Base-by-base conservation (phyloP, 2,329 filamentous ascomycete species). In the Lachnellula suecica region DNA sequence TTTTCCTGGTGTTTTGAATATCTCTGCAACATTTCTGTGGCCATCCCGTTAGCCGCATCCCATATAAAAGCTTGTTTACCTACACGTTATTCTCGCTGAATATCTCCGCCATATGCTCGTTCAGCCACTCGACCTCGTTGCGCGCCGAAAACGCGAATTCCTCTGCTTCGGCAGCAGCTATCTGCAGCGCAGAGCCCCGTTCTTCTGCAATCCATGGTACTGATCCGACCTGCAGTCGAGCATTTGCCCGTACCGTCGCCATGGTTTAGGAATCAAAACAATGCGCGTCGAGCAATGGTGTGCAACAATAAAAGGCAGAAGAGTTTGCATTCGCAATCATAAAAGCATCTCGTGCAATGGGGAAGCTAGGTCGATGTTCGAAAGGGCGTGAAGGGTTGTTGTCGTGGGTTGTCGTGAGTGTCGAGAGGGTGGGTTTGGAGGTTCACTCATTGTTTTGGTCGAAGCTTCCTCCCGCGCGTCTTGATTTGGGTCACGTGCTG, bases 81-180 rank as follows among this genome's bases (percentile, higher is more conserved):
- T 82, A 97, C 94, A 91, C 83, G 72, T 92, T 84, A 66, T 91
- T 88, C 63, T 87, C 85, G 64, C 85, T 87, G 69, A 97, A 96
- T 66, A 99, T 90, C 58, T 96, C 91, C 45, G 84, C 84, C 93
- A 99, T 97, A 71, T 99, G 94, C 74, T 97, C 94, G 67, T 99
- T 97, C 63, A 99, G 78, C 94, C 94, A 99, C 69, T 97, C 92
- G 66, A 97, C 77, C 70, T 99, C 94, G 72, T 97, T 96, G 53
- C 89, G 84, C 57, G 90, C 92, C 25, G 91, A 91, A 73, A 89
- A 97, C 40, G 89, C 84, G 67, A 97, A 95, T 73, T 99, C 95
- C 61, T 97, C 93, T 49, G 89, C 82, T 70, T 97, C 94, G 51
- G 91, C 82, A 43, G 87, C 79, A 15, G 88, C 81, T 58, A 97